Base-by-base conservation (phyloP, 306 rosid genomes). In the Vigna unguiculata region DNA sequence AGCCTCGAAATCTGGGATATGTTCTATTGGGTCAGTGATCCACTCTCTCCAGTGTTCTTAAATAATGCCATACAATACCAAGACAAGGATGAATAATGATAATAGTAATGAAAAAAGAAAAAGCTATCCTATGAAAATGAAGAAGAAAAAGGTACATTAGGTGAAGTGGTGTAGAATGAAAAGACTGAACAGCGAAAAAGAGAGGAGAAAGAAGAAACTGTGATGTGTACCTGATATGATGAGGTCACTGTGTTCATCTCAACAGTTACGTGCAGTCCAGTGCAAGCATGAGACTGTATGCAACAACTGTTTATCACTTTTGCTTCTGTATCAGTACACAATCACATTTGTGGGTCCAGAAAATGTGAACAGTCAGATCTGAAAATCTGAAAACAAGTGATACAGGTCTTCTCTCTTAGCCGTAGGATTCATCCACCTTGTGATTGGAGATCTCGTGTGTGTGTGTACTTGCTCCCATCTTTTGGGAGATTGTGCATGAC, bases 151-250 rank as follows among this genome's bases (percentile, higher is more conserved):
- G 13, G 21, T 16, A 11, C 25, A 60, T 45, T 8, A 16, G 52
- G 67, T 53, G 58, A 55, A 30, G 11, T 30, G 38, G 7, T 1
- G 62, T 32, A 67, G 71, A 34, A 40, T 68, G 84, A 81, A 81
- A 61, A 75, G 85, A 81, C 85, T 81, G 4, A 78, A 62, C 81
- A 70, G 76, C 41, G 69, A 25, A 75, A 81, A 75, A 21, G 15
- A 21, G 4, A 51, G 9, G 25, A 14, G 66, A 57, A 13, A 13
- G 72, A 58, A 47, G 57, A 72, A 19, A 21, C n/a, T 30, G 53
- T 30, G 15, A 45, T 4, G 38, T 15, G 76, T 75, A 75, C 34
- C n/a, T 55, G 14, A 58, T 58, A 74, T 16, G 17, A 70, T 76
- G 82, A 82, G 58, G 70, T 76, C 30, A 82, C 9, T 36, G 28